Evolutionary conservation across 805 yeast species (phyloP).

Genomic region (Yarrowia deformans): DNA sequence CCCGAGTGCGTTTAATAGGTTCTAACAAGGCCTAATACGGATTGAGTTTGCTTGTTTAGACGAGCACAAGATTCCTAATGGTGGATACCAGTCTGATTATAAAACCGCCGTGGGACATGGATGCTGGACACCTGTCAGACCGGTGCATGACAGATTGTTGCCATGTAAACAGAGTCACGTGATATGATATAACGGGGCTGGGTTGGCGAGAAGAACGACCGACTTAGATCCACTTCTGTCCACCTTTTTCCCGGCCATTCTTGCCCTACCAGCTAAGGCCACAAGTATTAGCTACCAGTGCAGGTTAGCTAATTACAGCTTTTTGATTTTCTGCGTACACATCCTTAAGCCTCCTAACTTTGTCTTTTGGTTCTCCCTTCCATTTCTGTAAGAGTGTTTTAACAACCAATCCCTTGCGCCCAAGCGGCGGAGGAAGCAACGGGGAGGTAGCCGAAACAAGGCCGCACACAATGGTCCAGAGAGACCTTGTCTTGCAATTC

Average conservation of each 20-base stretch:
- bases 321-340: conserved; percentile 5
- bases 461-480: background rate
- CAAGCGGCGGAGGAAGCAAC: conserved; percentile 10
- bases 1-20: conserved; percentile 20
- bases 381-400: conserved; percentile 10
- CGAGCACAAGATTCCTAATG: background rate
- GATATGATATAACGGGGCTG: background rate
- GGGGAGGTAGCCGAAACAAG: conserved; percentile 18
- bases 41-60: background rate
- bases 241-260: too few relatives aligned
- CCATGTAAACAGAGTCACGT: background rate
- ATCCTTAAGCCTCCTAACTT: background rate
- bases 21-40: background rate
- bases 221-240: too few relatives aligned
- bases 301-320: background rate
- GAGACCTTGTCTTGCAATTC: background rate
- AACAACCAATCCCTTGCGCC: conserved; percentile 33
- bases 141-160: background rate
- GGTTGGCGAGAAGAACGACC: too few relatives aligned
- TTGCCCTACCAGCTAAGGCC: too few relatives aligned
- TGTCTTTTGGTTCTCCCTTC: conserved; percentile 2
- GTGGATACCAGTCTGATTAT: background rate
- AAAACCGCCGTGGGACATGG: too few relatives aligned
- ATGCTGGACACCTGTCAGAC: background rate
- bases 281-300: too few relatives aligned